Evolutionary conservation across 345 rosid species (phyloP).

Genomic region (Aquilaria sinensis): DNA sequence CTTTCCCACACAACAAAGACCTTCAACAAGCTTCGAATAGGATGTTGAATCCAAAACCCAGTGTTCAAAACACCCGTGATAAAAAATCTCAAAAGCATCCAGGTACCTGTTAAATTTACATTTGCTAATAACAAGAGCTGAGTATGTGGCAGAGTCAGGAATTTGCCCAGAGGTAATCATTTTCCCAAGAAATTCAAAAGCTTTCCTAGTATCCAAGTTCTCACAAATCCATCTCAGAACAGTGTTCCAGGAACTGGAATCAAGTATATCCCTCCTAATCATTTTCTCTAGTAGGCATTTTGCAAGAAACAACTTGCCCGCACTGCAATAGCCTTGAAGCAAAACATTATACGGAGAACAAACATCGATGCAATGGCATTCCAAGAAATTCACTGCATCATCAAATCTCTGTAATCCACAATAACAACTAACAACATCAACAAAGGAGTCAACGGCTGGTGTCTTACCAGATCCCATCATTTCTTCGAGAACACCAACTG

Average conservation of each 20-base stretch:
- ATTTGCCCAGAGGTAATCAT: constrained; percentile 29
- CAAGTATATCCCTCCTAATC: constrained; percentile 27
- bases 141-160: constrained; percentile 35
- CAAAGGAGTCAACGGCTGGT: constrained; percentile 20
- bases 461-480: constrained; percentile 25
- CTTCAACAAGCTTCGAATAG: constrained; percentile 39
- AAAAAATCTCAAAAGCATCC: constrained; percentile 31
- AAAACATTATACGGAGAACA: constrained; percentile 40
- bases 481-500: constrained; percentile 29
- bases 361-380: constrained; percentile 22
- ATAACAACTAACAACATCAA: constrained; percentile 32
- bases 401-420: constrained; percentile 27
- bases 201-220: constrained; percentile 24
- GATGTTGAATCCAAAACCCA: constrained; percentile 38
- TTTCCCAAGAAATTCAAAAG: constrained; percentile 39
- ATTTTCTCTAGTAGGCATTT: constrained; percentile 29
- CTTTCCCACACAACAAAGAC: constrained; percentile 31
- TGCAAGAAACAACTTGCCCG: constrained; percentile 31
- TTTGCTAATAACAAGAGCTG: constrained; percentile 41
- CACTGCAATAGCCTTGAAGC: constrained; percentile 38
- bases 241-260: constrained; percentile 47
- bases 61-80: constrained; percentile 12
- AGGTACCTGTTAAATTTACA: constrained; percentile 26
- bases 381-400: constrained; percentile 34
- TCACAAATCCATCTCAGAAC: constrained; percentile 43